Evolutionary conservation across 2,329 filamentous ascomycete genomes (phyloP), one percentile per base, ranked within the genome.

Genomic region (Arthroderma sp.): DNA sequence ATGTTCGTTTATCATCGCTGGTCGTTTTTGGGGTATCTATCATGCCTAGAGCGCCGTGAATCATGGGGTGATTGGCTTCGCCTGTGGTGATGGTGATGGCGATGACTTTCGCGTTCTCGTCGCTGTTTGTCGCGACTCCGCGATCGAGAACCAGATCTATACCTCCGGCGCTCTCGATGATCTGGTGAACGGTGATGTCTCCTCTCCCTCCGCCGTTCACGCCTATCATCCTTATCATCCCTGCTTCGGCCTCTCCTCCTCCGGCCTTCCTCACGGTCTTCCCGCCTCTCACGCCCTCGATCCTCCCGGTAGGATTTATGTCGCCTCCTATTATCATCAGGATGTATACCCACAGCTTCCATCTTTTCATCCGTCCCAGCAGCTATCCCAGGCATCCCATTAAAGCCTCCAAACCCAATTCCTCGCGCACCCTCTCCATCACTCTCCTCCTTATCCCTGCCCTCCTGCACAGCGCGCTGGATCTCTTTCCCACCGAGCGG

Each of bases 401-500:
- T 49, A 45, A 53, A 59, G 4, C 52, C 56, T n/a, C 54, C 58
- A 47, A 59, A 63, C 7, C 62, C 62, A 45, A 63, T 49, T 7
- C 61, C 57, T 44, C 52, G 60, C 10, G 52, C 54, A 10, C 46
- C 49, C 44, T 58, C 57, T 5, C 47, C 40, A 3, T 39, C 47
- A 10, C 53, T 48, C 6, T 55, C 55, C 9, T 59, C 56, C 29
- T 56, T 55, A 11, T 51, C 61, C 33, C 60, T 58, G 27, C 60
- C 52, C 51, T 66, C 58, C 45, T 57, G 73, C 34, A 78, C 61
- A 5, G 69, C 72, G 47, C 69, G 70, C 46, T 73, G 68, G n/a
- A 78, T 66, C 47, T 78, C 72, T 3, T 68, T 73, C 29, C 82
- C 61, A 36, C 78, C 81, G 7, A 94, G 63, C 0, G 83, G 73